phyloP scores from a whole-genome alignment of 177 flowering plant species.

The Vitis hybrid region DNA sequence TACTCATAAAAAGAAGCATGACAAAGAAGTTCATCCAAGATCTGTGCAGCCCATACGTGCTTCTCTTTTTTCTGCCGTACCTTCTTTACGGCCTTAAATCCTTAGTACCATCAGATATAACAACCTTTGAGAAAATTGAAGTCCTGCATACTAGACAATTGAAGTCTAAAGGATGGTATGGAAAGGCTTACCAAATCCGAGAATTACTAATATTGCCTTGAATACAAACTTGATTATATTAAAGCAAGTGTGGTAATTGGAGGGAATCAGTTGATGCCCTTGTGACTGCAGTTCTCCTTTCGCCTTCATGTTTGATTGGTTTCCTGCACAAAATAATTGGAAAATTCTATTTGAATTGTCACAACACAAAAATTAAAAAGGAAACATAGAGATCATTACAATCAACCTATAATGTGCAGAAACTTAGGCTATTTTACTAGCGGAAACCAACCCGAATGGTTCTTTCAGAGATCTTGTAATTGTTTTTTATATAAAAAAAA shows the following conservation, averaged over 20 bases:
- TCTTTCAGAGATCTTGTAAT: no score
- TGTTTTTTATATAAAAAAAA: no score
- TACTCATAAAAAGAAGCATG: constrained; percentile 16
- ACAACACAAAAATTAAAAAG: no score
- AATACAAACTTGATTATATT: constrained; percentile 21
- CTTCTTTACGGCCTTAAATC: constrained; percentile 16
- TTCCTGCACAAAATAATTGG: not conserved
- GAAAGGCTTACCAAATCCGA: constrained; percentile 25
- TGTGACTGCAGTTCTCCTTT: not conserved
- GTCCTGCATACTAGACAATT: no score
- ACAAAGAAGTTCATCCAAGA: constrained; percentile 34
- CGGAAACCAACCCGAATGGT: no score
- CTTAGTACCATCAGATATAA: constrained; percentile 6
- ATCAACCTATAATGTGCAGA: no score
- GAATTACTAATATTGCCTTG: constrained; percentile 28
- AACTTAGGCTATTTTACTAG: no score
- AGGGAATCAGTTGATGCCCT: constrained; percentile 11
- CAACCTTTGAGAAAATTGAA: not conserved
- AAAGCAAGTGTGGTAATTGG: constrained; percentile 16
- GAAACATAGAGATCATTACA: no score
- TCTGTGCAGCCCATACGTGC: constrained; percentile 31
- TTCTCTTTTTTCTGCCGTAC: constrained; percentile 28
- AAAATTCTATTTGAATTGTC: no score
- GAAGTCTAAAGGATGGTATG: not conserved
- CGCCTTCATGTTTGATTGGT: not conserved